These are phyloP conservation scores for Suillus occidentalis DNA, from an alignment of 768 basidiomycete genomes.

Conservation along the genomic window DNA sequence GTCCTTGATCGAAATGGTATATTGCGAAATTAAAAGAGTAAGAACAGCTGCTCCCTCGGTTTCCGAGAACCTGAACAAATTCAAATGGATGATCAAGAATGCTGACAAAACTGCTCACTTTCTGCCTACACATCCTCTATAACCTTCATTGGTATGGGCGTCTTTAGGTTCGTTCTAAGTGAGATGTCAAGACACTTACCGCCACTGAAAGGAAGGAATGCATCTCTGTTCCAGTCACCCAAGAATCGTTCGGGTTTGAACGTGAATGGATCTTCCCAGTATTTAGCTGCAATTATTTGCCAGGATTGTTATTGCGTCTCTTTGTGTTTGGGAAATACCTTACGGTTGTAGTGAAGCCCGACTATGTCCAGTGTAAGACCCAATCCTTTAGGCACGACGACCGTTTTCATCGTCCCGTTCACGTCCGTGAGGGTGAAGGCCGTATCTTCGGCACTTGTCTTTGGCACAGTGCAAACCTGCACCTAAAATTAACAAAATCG, in stretches of 20 bases:
- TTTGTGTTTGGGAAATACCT: slow-evolving; percentile 12
- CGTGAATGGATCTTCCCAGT: slow-evolving; percentile 38
- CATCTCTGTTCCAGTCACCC: slow-evolving; percentile 54
- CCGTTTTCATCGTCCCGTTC: slow-evolving; percentile 37
- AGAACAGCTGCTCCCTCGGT: slow-evolving; percentile 51
- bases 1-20: slow-evolving; percentile 49
- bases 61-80: slow-evolving; percentile 46
- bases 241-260: slow-evolving; percentile 48
- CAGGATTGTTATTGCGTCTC: background rate
- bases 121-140: slow-evolving; percentile 47
- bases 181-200: slow-evolving; percentile 27
- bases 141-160: slow-evolving; percentile 23
- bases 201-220: slow-evolving; percentile 52
- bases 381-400: slow-evolving; percentile 46
- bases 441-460: slow-evolving; percentile 47
- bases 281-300: slow-evolving; percentile 26
- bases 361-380: slow-evolving; percentile 36
- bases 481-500: background rate
- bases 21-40: slow-evolving; percentile 47
- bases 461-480: slow-evolving; percentile 44
- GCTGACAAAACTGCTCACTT: slow-evolving; percentile 28
- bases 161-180: slow-evolving; percentile 2
- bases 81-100: background rate
- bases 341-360: slow-evolving; percentile 54
- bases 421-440: slow-evolving; percentile 32